Evolutionary conservation across 1,284 basidiomycete species (phyloP).

Genomic region (Exsudoporus floridanus): DNA sequence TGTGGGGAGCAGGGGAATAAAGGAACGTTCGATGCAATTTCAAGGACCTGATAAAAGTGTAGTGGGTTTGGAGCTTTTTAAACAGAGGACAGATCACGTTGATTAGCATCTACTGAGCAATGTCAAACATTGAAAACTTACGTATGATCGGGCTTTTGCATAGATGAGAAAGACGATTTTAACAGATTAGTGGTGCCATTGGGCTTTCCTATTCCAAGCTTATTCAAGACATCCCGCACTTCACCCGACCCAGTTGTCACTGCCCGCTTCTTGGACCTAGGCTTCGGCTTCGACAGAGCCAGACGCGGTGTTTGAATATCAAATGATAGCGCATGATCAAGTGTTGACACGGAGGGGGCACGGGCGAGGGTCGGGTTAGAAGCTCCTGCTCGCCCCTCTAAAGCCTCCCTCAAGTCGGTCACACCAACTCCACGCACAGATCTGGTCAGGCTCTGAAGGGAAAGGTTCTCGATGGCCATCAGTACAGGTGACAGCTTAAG

Average conservation of each 20-base stretch:
- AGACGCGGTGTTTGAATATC: conserved; percentile 41
- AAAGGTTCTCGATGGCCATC: conserved; percentile 87
- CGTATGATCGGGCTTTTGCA: conserved; percentile 44
- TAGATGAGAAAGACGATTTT: conserved; percentile 64
- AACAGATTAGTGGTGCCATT: conserved; percentile 55
- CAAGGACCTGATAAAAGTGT: conserved; percentile 14
- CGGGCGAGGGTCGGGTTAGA: conserved; percentile 68
- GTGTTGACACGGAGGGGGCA: conserved; percentile 70
- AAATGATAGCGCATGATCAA: conserved; percentile 61
- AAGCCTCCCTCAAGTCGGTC: conserved; percentile 79
- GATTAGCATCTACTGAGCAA: conserved; percentile 3
- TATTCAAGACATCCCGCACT: conserved; percentile 75
- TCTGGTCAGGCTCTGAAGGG: conserved; percentile 74
- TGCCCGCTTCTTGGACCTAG: conserved; percentile 52
- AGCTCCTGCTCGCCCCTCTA: conserved; percentile 78
- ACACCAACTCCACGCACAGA: conserved; percentile 80
- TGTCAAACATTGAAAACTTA: conserved; percentile 23
- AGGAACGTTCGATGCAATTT: conserved; percentile 10
- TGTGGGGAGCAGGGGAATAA: conserved; percentile 5
- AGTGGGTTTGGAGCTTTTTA: conserved; percentile 19
- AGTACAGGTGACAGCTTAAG: conserved; percentile 78
- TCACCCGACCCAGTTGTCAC: conserved; percentile 59
- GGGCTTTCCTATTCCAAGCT: conserved; percentile 72
- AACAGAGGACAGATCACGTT: background rate
- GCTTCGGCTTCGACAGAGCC: conserved; percentile 52